A percentile compares a stretch with the other conserved stretches of the same genome.
These are phyloP conservation scores for Lentinus tigrinus DNA, from an alignment of 768 basidiomycete species.

Conservation along the genomic window DNA sequence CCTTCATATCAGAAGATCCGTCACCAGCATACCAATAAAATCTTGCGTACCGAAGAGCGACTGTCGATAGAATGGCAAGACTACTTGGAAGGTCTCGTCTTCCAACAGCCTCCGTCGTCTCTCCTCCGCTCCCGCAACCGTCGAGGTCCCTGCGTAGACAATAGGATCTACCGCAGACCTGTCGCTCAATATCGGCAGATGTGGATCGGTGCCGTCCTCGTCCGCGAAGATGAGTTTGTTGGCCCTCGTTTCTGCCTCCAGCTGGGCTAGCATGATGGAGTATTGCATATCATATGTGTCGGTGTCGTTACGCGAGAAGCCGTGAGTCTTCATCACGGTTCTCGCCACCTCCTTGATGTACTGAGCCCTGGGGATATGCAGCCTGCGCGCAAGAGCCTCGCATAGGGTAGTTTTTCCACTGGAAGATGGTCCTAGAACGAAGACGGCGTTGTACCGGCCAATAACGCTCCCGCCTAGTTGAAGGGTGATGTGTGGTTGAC, in stretches of 20 bases:
- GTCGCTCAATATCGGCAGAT: constrained; percentile 47
- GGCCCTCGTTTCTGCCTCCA: constrained; percentile 40
- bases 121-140: constrained; percentile 37
- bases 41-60: constrained; percentile 37
- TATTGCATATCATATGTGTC: constrained; percentile 57
- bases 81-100: constrained; percentile 39
- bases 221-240: not conserved
- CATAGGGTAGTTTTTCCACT: constrained; percentile 74
- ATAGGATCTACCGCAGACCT: constrained; percentile 65
- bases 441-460: constrained; percentile 12
- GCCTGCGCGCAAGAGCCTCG: constrained; percentile 43
- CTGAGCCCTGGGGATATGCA: constrained; percentile 34
- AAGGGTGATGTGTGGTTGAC: too few relatives aligned
- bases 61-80: constrained; percentile 41
- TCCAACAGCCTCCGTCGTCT: constrained; percentile 36
- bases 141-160: constrained; percentile 54
- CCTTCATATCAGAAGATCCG: not conserved
- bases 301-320: constrained; percentile 53
- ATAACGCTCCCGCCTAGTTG: too few relatives aligned
- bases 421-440: constrained; percentile 39
- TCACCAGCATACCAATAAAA: not conserved
- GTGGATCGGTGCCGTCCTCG: not conserved
- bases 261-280: constrained; percentile 59
- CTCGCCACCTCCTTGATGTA: constrained; percentile 65
- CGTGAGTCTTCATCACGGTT: constrained; percentile 49